Base-by-base conservation (phyloP, 192 early-diverging fungal species). In the Backusella parvicylindrica region DNA sequence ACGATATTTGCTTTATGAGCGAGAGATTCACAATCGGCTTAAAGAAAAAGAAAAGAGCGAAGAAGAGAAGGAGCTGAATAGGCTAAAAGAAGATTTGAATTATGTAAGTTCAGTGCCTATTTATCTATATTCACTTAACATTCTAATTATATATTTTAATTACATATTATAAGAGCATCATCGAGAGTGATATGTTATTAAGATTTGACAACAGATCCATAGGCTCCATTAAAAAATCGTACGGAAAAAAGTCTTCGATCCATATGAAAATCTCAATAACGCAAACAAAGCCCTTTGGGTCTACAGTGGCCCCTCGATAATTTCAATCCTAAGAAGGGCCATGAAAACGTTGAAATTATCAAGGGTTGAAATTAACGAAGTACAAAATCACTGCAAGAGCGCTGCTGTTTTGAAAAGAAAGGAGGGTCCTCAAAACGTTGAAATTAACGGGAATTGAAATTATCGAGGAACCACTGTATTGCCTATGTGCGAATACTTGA, bases 71-170 rank as follows among this genome's bases (percentile, higher is more conserved):
- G 53, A 56, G 53, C 53, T 56, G 15, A 56, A 56, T 23, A 56
- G 21, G 21, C 53, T 56, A 56, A 56, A 56, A 23, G 53, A 56
- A 56, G 13, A 56, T 56, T 23, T 23, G 21, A 56, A 56, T 56
- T 56, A 18, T 23, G 53, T 56, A 56, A 56, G 53, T 23, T 49
- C 47, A 49, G 53, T 56, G 21, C 21, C 13, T 56, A 56, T 56
- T 23, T 56, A 23, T 56, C 53, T 56, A 1, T 56, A 56, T 56
- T 56, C 53, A 56, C 53, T 56, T 56, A 56, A 56, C 53, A 23
- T 56, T 56, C 53, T 56, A 56, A 56, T 56, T 56, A 56, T 56
- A 56, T 56, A 56, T 56, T 56, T 56, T 56, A 56, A 23, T 56
- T 23, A 23, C 53, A 56, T 56, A 23, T 56, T 56, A 56, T 56